phyloP scores from a whole-genome alignment of 2,329 filamentous ascomycete species.

The Graphilbum fragrans region DNA sequence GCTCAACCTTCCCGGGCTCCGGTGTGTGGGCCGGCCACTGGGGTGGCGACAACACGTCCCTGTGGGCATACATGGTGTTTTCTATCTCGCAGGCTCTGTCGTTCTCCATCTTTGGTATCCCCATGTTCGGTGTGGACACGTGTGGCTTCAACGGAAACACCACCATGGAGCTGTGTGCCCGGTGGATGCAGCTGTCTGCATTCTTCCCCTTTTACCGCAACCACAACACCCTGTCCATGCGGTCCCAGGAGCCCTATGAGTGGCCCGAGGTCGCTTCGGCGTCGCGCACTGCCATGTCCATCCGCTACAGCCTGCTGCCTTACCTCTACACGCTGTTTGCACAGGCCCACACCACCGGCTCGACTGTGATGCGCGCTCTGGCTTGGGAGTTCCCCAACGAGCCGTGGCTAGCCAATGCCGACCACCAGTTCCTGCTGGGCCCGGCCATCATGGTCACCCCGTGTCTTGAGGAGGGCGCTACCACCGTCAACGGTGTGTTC shows the following conservation, averaged over 20 bases:
- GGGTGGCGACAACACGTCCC: conserved; percentile 44
- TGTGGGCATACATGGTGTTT: conserved; percentile 45
- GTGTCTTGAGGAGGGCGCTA: conserved; percentile 30
- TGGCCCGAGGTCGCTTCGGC: conserved; percentile 53
- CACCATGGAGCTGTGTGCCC: conserved; percentile 56
- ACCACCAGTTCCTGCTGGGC: conserved; percentile 40
- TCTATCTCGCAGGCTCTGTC: conserved; percentile 47
- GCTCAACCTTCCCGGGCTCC: conserved; percentile 67
- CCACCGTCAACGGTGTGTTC: conserved; percentile 30
- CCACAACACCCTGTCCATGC: conserved; percentile 35
- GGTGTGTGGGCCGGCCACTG: conserved; percentile 58
- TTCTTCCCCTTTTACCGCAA: conserved; percentile 69
- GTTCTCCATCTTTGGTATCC: conserved; percentile 55
- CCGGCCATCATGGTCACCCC: conserved; percentile 34
- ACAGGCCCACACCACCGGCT: conserved; percentile 45
- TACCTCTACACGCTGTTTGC: conserved; percentile 67
- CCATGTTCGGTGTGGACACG: conserved; percentile 60
- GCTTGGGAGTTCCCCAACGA: conserved; percentile 58
- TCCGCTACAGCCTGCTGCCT: conserved; percentile 68
- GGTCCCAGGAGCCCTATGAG: conserved; percentile 58
- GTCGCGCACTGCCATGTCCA: conserved; percentile 55
- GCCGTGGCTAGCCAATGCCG: conserved; percentile 28
- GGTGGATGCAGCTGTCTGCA: conserved; percentile 64
- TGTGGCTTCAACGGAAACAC: conserved; percentile 64
- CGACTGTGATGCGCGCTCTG: conserved; percentile 55